Percentiles rank a stretch among this genome's conserved stretches.
Evolutionary conservation across 345 rosid genomes (phyloP).

Genomic region (Lumnitzera racemosa): DNA sequence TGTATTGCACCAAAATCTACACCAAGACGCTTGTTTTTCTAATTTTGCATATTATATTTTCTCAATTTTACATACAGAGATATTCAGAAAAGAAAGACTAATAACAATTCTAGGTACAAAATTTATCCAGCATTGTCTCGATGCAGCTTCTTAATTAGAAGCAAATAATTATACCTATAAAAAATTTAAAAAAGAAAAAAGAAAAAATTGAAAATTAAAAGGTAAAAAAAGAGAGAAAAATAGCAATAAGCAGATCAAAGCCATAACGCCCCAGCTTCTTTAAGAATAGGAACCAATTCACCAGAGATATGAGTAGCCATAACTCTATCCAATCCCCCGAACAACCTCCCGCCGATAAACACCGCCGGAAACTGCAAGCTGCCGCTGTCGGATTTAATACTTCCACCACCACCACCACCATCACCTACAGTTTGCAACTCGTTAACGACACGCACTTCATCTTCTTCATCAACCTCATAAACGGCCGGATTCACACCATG

Average conservation of each 20-base stretch:
- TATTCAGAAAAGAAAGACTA: neutral
- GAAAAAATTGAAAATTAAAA: neutral
- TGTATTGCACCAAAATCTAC: too few relatives aligned
- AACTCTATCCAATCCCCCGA: slow-evolving; percentile 86
- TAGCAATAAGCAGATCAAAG: slow-evolving; percentile 30
- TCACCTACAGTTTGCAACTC: slow-evolving; percentile 24
- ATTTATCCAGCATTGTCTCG: too few relatives aligned
- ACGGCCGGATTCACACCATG: slow-evolving; percentile 82
- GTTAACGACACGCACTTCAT: slow-evolving; percentile 28
- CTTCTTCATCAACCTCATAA: slow-evolving; percentile 57
- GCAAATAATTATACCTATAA: neutral
- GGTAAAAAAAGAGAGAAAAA: too few relatives aligned
- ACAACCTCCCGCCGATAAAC: slow-evolving; percentile 79
- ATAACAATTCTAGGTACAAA: neutral
- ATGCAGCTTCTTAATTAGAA: too few relatives aligned
- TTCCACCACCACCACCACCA: neutral
- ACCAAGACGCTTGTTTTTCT: too few relatives aligned
- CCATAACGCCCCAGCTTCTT: slow-evolving; percentile 96
- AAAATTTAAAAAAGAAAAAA: neutral
- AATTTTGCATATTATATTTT: too few relatives aligned
- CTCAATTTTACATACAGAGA: neutral
- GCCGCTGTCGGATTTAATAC: neutral
- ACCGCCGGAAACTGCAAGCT: slow-evolving; percentile 65
- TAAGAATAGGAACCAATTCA: slow-evolving; percentile 64
- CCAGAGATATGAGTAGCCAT: slow-evolving; percentile 95